Conservation (phyloP, 164 flowering plant genomes). For the Kalanchoe fedtschenkoi region DNA sequence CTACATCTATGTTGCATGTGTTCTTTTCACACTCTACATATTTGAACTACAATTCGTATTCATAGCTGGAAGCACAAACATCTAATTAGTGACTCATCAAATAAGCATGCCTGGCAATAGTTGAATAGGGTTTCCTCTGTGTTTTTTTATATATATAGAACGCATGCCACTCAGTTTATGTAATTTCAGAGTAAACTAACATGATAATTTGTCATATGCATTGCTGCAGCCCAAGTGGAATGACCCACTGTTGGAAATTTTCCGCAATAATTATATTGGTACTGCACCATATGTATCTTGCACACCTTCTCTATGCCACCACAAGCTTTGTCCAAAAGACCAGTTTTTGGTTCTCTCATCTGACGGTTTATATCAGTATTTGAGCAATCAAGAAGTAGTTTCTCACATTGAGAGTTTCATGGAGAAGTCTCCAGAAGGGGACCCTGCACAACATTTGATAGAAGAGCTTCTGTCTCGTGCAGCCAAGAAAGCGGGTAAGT, state of each 20-base stretch:
- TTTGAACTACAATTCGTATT: no score
- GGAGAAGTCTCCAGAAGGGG: constrained; percentile 97
- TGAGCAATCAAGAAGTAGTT: constrained; percentile 93
- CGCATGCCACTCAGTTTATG: background rate
- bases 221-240: constrained; percentile 85
- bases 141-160: background rate
- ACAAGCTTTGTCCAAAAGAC: constrained; percentile 65
- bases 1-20: no score
- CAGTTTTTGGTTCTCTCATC: constrained; percentile 93
- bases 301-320: constrained; percentile 83
- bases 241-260: constrained; percentile 82
- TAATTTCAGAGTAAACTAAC: background rate
- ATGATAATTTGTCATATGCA: background rate
- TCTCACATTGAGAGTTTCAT: constrained; percentile 69
- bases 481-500: constrained; percentile 94
- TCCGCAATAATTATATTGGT: constrained; percentile 91
- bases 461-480: constrained; percentile 95
- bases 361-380: constrained; percentile 92
- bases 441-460: constrained; percentile 94
- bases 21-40: no score
- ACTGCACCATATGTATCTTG: constrained; percentile 85
- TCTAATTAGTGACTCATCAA: background rate
- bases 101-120: background rate
- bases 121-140: background rate
- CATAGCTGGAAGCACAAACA: background rate